Evolutionary conservation across 176 grass and related monocot genomes (phyloP), one percentile per base, ranked within the genome.

Genomic region (Cymbopogon citratus): DNA sequence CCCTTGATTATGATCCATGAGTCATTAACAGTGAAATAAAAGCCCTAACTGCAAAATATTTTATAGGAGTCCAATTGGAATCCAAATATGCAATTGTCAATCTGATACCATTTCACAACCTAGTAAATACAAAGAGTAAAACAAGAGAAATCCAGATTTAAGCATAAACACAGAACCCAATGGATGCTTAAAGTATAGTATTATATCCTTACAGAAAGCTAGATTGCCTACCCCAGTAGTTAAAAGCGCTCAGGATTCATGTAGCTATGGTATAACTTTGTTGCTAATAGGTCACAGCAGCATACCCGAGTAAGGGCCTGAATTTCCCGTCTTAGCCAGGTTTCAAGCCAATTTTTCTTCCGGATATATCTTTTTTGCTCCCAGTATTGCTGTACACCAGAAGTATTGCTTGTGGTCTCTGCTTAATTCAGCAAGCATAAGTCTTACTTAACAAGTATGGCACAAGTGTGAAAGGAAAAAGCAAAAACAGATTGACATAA

Each of bases 261-360:
- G 4, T 35, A 56, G 25, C 31, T 71, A 54, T 16, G 15, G 6
- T 76, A 74, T 33, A 76, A 65, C 13, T 43, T 3, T 33, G 9
- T 33, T 34, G 12, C 6, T 72, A 66, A 43, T 5, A n/a, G 0
- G 0, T 21, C 26, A 21, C 18, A 18, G 8, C 24, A 78, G 5
- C 45, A 3, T 72, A 89, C 90, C 76, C 65, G 80, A 19, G 64
- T 92, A 60, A 92, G 75, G 61, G 84, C 84, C 75, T 92, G 83
- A 83, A 92, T 75, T 86, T 92, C 90, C 48, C 60, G 29, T 73
- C 84, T 87, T 15, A 92, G 21, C 90, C 90, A 92, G 25, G 66
- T 86, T 77, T 92, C 44, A 74, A 89, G 76, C 87, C 84, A 86
- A 21, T 38, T 76, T 7, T 92, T 89, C 65, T 68, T 89, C 28